These are phyloP conservation scores for Penicillium egyptiacum DNA, from an alignment of 495 filamentous ascomycete species.

Conservation along the genomic window DNA sequence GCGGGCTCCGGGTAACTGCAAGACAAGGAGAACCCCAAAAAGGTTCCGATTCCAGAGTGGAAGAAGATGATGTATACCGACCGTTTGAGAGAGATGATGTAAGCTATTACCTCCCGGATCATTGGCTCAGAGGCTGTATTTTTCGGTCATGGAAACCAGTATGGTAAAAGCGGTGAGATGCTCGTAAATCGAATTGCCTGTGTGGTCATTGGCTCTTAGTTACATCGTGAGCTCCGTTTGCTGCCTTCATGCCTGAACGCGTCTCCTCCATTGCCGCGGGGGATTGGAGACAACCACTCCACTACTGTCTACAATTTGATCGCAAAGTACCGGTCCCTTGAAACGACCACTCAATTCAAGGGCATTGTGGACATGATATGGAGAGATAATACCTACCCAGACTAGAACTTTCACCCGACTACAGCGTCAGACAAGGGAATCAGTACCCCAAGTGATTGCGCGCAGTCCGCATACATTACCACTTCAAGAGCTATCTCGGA, in stretches of 20 bases:
- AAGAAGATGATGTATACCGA: slow-evolving; percentile 15
- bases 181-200: slow-evolving; percentile 24
- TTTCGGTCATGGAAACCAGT: neutral
- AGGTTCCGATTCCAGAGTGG: slow-evolving; percentile 14
- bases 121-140: slow-evolving; percentile 18
- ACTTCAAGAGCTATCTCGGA: slow-evolving; percentile 1
- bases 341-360: neutral
- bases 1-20: slow-evolving; percentile 19
- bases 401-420: neutral
- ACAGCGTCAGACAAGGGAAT: slow-evolving; percentile 4
- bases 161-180: slow-evolving; percentile 27
- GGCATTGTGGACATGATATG: neutral
- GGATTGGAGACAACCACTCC: slow-evolving; percentile 1
- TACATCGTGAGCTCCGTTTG: too few relatives aligned
- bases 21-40: slow-evolving; percentile 27
- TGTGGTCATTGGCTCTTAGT: slow-evolving; percentile 20
- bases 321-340: neutral
- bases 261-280: neutral
- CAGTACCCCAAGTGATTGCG: neutral
- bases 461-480: neutral
- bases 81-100: slow-evolving; percentile 16
- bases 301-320: slow-evolving; percentile 1
- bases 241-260: slow-evolving; percentile 12
- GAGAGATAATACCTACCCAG: slow-evolving; percentile 7
- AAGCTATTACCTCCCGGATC: slow-evolving; percentile 5